Evolutionary conservation across 495 filamentous ascomycete species (phyloP), one percentile per base, ranked within the genome.

Genomic region (Amniculicola lignicola): DNA sequence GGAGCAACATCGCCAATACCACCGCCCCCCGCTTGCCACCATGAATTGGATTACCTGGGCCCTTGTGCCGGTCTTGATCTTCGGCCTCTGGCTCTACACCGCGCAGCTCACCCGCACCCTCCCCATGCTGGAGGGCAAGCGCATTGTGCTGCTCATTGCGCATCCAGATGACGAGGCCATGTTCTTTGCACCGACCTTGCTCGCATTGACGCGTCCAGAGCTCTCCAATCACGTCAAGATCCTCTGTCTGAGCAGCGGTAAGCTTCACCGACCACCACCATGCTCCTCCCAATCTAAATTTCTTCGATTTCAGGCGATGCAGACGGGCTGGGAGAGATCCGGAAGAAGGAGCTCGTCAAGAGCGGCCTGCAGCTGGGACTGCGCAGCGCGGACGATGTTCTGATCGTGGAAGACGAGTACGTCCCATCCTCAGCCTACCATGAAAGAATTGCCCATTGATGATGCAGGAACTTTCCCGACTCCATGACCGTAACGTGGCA

Each of bases 161-260:
- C 93, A 98, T 71, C 93, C 93, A 0, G 93, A 98, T 70, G 93
- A 98, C 58, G 93, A 98, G 75, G 94, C 93, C 62, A 98, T 98
- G 93, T 98, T 98, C 76, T 98, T 98, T 72, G 82, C 92, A 54
- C 93, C 93, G 0, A 86, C 89, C 0, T 78, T 98, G 2, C 75
- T 94, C 47, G 82, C 85, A 4, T 77, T 98, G 23, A 89, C 90
- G 14, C 77, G 79, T 18, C 77, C 86, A 67, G 79, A 82, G 52
- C 72, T 85, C 18, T 86, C 89, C 1, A 98, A 98, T 66, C 88
- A 90, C 64, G 76, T 98, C 58, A 90, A 91, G 71, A 93, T 98
- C 59, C 77, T 98, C 27, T 98, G 93, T 71, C 74, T 98, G 47
- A 92, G 88, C 69, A 90, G 80, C 58, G 88, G 87, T 84, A 76